Evolutionary conservation across 1,284 basidiomycete species (phyloP).

Genomic region (Rhodotorula glutinis): DNA sequence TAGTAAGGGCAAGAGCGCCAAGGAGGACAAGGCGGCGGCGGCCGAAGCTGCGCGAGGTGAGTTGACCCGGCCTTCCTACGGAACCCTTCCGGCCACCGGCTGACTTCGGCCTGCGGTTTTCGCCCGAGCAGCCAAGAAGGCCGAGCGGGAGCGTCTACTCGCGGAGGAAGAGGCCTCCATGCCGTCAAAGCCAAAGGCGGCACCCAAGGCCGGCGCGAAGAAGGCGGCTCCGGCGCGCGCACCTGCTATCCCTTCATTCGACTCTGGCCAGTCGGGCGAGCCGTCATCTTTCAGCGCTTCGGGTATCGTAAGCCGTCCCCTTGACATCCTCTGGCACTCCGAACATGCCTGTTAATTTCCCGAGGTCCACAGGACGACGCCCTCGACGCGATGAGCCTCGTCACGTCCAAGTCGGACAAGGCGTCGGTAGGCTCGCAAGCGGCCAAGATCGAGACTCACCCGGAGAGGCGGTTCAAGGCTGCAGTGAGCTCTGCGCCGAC

Average conservation of each 20-base stretch:
- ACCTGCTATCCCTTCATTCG: slow-evolving; percentile 17
- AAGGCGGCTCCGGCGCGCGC: slow-evolving; percentile 50
- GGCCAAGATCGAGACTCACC: slow-evolving; percentile 83
- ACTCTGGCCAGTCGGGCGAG: slow-evolving; percentile 20
- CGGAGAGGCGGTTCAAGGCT: slow-evolving; percentile 90
- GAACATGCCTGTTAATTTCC: background rate
- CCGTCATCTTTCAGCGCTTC: slow-evolving; percentile 66
- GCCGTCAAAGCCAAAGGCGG: slow-evolving; percentile 63
- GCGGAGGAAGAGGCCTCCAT: slow-evolving; percentile 78
- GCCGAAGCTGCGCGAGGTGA: slow-evolving; percentile 23
- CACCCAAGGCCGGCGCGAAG: slow-evolving; percentile 62
- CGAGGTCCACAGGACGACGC: slow-evolving; percentile 64
- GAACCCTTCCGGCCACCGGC: too few species aligned
- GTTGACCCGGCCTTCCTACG: background rate
- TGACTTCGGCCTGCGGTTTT: too few species aligned
- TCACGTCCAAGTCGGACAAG: slow-evolving; percentile 89
- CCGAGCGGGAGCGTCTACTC: slow-evolving; percentile 53
- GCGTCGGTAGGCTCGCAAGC: slow-evolving; percentile 69
- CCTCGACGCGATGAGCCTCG: slow-evolving; percentile 80
- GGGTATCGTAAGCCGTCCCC: slow-evolving; percentile 56
- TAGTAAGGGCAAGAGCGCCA: slow-evolving; percentile 29
- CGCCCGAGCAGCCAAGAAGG: slow-evolving; percentile 49
- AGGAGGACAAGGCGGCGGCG: slow-evolving; percentile 48
- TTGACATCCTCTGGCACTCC: background rate
- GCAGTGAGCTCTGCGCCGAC: slow-evolving; percentile 51